A percentile compares a stretch with the other conserved stretches of the same genome.
Evolutionary conservation across 2,329 filamentous ascomycete genomes (phyloP).

Genomic region (Paraphoma sp.): DNA sequence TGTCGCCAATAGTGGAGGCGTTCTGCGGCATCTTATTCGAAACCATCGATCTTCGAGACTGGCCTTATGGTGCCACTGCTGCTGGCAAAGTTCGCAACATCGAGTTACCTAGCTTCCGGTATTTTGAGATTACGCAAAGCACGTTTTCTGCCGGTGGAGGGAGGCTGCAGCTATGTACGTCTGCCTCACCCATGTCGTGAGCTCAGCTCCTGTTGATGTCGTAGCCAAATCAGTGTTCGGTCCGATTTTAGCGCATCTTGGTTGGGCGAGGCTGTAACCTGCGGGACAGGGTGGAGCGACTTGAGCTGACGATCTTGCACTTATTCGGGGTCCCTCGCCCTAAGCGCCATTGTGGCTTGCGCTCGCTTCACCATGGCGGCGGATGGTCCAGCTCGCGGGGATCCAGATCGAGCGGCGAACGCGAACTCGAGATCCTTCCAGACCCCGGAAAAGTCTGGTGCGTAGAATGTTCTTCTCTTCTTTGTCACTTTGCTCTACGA

Average conservation of each 20-base stretch:
- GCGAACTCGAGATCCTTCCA: constrained; percentile 7
- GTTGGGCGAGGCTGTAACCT: constrained; percentile 34
- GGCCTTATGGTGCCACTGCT: constrained; percentile 18
- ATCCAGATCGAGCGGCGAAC: constrained; percentile 15
- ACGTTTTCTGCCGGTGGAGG: constrained; percentile 20
- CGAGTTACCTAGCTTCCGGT: constrained; percentile 28
- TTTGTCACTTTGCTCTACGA: neutral
- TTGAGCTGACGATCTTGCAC: constrained; percentile 20
- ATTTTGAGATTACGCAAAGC: constrained; percentile 9
- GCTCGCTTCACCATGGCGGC: constrained; percentile 21
- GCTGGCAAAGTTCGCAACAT: constrained; percentile 19
- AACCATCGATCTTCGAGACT: constrained; percentile 30
- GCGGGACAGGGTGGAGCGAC: constrained; percentile 19
- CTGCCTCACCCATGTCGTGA: constrained; percentile 21
- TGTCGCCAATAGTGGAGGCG: constrained; percentile 17
- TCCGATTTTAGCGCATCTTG: constrained; percentile 31
- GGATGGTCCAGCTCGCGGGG: constrained; percentile 21
- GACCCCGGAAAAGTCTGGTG: neutral
- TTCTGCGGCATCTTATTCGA: constrained; percentile 14
- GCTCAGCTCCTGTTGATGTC: constrained; percentile 31
- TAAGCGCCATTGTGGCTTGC: constrained; percentile 26
- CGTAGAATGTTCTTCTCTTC: neutral
- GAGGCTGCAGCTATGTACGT: constrained; percentile 29
- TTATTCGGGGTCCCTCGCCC: constrained; percentile 9
- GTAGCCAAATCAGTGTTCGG: constrained; percentile 14